phyloP scores from a whole-genome alignment of 257 asterid genomes.

The Lantana camara region DNA sequence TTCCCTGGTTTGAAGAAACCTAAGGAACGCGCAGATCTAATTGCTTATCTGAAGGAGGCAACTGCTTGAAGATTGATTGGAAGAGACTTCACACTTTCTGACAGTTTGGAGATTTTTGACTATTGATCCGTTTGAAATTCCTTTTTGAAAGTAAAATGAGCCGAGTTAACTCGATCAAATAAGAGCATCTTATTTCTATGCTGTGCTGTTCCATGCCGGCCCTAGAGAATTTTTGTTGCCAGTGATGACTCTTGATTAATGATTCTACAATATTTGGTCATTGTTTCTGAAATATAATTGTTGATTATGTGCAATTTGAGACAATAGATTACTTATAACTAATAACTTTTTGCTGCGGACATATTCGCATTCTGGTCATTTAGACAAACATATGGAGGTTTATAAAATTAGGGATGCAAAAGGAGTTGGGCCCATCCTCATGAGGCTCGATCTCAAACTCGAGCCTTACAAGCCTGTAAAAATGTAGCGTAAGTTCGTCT shows the following conservation, averaged over 20 bases:
- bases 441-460: too few species aligned
- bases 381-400: neutral
- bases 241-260: slow-evolving; percentile 7
- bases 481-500: too few species aligned
- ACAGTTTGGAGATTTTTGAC: slow-evolving; percentile 8
- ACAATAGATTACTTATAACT: neutral
- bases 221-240: slow-evolving; percentile 39
- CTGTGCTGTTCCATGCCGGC: slow-evolving; percentile 26
- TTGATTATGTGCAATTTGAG: neutral
- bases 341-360: neutral
- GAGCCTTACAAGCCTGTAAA: too few species aligned
- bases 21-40: slow-evolving; percentile 85
- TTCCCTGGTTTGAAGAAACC: slow-evolving; percentile 99
- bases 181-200: slow-evolving; percentile 36
- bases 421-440: too few species aligned
- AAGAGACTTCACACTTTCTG: neutral
- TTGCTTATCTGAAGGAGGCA: slow-evolving; percentile 80
- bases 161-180: slow-evolving; percentile 25
- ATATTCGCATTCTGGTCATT: neutral
- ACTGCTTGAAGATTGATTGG: slow-evolving; percentile 50
- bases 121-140: slow-evolving; percentile 23
- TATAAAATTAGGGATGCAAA: too few species aligned
- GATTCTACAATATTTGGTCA: neutral
- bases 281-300: neutral
- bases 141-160: slow-evolving; percentile 20